These are phyloP conservation scores for Penicillium soppii DNA, from an alignment of 495 filamentous ascomycete species.

Conservation along the genomic window DNA sequence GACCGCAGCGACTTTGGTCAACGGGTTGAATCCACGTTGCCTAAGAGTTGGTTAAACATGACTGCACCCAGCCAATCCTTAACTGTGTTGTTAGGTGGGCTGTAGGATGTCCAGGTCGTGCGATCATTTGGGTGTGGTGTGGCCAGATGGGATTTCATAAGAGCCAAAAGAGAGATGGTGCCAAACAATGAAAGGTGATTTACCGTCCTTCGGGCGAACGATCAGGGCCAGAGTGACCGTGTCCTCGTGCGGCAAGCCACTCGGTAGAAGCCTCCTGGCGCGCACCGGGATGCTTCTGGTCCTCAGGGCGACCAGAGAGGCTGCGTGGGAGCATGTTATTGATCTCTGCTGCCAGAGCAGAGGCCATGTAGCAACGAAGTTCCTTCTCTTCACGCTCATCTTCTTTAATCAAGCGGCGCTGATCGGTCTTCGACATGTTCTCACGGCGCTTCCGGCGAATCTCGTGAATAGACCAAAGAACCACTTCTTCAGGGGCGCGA, in stretches of 20 bases:
- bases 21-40: conserved; percentile 6
- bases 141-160: conserved; percentile 3
- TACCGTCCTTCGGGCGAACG: conserved; percentile 37
- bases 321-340: conserved; percentile 51
- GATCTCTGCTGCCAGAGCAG: conserved; percentile 65
- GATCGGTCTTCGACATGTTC: conserved; percentile 75
- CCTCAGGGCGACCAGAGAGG: conserved; percentile 32
- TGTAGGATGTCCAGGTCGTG: conserved; percentile 11
- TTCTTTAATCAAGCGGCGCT: conserved; percentile 81
- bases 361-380: conserved; percentile 70
- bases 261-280: conserved; percentile 62
- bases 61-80: conserved; percentile 12
- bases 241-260: conserved; percentile 60
- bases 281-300: conserved; percentile 42
- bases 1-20: conserved; percentile 16
- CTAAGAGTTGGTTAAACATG: background rate
- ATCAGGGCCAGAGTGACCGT: conserved; percentile 40
- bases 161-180: conserved; percentile 1
- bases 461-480: conserved; percentile 85
- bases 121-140: conserved; percentile 7
- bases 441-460: conserved; percentile 78
- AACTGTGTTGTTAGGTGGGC: conserved; percentile 4
- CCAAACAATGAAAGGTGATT: conserved; percentile 3
- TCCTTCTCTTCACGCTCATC: conserved; percentile 85
- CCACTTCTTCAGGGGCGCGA: conserved; percentile 79